Evolutionary conservation across 139 green algal species (phyloP), one percentile per base, ranked within the genome.

Genomic region (Nannochloris sp.): DNA sequence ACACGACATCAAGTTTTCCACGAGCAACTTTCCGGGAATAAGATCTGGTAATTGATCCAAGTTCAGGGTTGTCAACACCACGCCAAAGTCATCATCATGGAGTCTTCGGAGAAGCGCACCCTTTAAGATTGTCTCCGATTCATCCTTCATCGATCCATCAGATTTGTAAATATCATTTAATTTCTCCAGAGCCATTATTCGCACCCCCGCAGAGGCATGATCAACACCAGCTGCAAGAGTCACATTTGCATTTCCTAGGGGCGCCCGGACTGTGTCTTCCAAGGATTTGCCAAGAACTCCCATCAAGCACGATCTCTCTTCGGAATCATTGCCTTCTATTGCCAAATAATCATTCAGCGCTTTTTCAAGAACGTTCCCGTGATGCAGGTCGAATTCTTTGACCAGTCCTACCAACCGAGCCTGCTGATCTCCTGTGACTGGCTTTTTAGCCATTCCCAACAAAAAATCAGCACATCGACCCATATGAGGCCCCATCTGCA

Each of bases 321-420:
- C 30, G n/a, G 16, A 20, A 25, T 17, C 60, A 31, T 56, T 13
- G 20, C 11, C 49, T 45, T 26, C n/a, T 16, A 28, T 36, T 5
- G 23, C 12, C 10, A 84, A 49, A 9, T 51, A 63, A 0, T 49
- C 61, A 31, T 67, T 68, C 14, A 82, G 48, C 2, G 79, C 66
- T 8, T 71, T 63, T 31, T 82, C 72, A 48, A 73, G 31, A 3
- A 49, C 59, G 6, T 72, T 49, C 1, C 80, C 72, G 50, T 77
- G 75, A 3, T 55, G 63, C 29, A 75, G 49, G 28, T 91, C 84
- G 43, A 92, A 57, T 23, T 67, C 61, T 17, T 60, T 63, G 30
- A 80, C 59, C 17, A 23, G n/a, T 28, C 46, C 12, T 11, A 28
- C 46, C 43, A 67, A 25, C 50, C 40, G 44, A 16, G n/a, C 12